phyloP scores from a whole-genome alignment of 2,329 filamentous ascomycete species.

The Penicillium sp. region DNA sequence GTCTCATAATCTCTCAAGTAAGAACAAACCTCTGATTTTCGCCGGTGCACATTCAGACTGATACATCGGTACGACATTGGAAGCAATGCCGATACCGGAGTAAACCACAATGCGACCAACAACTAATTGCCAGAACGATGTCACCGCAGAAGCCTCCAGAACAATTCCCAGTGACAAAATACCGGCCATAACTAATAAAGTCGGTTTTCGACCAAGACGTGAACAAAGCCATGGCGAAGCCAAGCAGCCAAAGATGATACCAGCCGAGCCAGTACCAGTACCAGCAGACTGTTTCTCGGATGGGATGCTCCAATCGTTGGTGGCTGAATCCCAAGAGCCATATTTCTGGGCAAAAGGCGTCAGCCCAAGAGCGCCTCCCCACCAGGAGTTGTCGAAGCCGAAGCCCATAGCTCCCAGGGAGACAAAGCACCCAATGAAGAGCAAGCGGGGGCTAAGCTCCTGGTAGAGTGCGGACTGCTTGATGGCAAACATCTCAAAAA shows the following conservation, averaged over 20 bases:
- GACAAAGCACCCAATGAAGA: conserved; percentile 15
- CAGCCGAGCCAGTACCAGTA: conserved; percentile 12
- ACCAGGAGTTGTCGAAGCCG: conserved; percentile 22
- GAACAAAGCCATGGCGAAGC: conserved; percentile 8
- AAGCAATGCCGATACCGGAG: conserved; percentile 14
- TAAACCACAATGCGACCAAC: conserved; percentile 27
- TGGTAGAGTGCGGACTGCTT: conserved; percentile 8
- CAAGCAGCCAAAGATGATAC: conserved; percentile 13
- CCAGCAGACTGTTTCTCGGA: conserved; percentile 11
- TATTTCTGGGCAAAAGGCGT: conserved; percentile 12
- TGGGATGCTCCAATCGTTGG: conserved; percentile 3
- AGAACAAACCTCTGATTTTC: conserved; percentile 8
- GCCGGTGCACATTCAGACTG: conserved; percentile 12
- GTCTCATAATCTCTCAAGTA: not conserved
- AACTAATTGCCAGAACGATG: conserved; percentile 27
- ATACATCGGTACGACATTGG: conserved; percentile 13
- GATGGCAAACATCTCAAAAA: conserved; percentile 2
- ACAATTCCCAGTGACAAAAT: conserved; percentile 14
- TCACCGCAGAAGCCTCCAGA: conserved; percentile 11
- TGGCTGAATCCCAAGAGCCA: conserved; percentile 9
- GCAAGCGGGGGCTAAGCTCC: conserved; percentile 11
- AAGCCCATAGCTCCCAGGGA: conserved; percentile 13
- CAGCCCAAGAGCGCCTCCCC: conserved; percentile 15
- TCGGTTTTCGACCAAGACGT: conserved; percentile 16
- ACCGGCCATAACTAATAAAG: conserved; percentile 11